phyloP scores from a whole-genome alignment of 257 asterid species.

The Fraxinus americana region DNA sequence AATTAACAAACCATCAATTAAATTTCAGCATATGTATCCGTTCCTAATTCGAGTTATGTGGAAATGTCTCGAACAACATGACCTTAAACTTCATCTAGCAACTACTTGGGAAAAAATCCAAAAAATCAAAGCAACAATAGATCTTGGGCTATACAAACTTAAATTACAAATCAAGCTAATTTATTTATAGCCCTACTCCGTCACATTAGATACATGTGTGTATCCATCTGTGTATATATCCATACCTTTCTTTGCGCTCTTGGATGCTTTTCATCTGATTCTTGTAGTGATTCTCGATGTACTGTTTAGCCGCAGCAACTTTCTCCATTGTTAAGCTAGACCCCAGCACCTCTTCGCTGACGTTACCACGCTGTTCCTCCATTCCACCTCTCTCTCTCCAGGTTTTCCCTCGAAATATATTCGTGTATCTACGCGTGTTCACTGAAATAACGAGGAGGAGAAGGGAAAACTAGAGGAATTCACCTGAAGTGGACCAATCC shows the following conservation, averaged over 20 bases:
- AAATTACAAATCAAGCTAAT: slow-evolving; percentile 15
- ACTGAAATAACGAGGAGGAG: slow-evolving; percentile 26
- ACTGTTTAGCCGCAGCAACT: slow-evolving; percentile 97
- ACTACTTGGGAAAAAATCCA: neutral
- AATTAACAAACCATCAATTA: neutral
- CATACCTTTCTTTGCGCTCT: slow-evolving; percentile 88
- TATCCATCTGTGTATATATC: neutral
- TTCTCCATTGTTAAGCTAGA: slow-evolving; percentile 94
- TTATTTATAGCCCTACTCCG: neutral
- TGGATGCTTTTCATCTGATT: slow-evolving; percentile 94
- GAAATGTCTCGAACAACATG: neutral
- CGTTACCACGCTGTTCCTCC: slow-evolving; percentile 32
- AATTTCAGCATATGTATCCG: slow-evolving; percentile 2
- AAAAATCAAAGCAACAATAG: slow-evolving; percentile 31
- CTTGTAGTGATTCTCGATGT: slow-evolving; percentile 95
- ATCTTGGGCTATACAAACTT: slow-evolving; percentile 31
- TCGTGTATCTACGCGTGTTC: neutral
- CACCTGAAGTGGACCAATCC: neutral
- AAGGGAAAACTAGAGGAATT: slow-evolving; percentile 24
- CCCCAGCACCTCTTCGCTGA: slow-evolving; percentile 67
- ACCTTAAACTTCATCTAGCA: slow-evolving; percentile 3
- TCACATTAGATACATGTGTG: slow-evolving; percentile 17
- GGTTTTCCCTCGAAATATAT: slow-evolving; percentile 25
- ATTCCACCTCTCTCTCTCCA: slow-evolving; percentile 45
- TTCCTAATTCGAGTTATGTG: neutral